Conservation (phyloP, 1,139 yeast genomes). For the Debaryomycetaceae sp. region DNA sequence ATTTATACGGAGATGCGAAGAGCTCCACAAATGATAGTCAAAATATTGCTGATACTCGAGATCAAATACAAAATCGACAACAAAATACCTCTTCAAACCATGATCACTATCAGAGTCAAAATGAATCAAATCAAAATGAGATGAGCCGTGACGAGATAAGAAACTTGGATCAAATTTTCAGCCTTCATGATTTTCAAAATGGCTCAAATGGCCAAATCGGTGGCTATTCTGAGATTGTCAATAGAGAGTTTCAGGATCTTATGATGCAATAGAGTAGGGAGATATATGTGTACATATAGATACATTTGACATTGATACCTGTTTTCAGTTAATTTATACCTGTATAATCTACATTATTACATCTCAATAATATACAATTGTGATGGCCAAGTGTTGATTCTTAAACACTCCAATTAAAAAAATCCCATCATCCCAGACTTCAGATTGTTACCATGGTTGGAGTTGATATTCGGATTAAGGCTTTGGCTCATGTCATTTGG, state of each 20-base stretch:
- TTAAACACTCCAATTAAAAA: constrained; percentile 8
- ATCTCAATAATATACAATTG: not conserved
- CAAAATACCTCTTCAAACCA: not conserved
- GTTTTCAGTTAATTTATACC: not conserved
- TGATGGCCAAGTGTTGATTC: not conserved
- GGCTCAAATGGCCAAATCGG: constrained; percentile 10
- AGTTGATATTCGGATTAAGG: not conserved
- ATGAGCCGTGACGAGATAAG: not conserved
- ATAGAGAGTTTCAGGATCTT: constrained; percentile 38
- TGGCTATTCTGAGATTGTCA: constrained; percentile 38
- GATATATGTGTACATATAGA: not conserved
- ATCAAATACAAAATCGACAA: too few species aligned
- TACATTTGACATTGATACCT: not conserved
- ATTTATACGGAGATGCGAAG: not conserved
- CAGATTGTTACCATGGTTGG: constrained; percentile 9
- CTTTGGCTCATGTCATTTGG: not conserved
- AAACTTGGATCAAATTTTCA: not conserved
- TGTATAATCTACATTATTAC: not conserved
- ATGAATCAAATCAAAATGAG: not conserved
- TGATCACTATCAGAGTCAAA: not conserved
- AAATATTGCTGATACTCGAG: not conserved
- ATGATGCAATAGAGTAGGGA: constrained; percentile 15
- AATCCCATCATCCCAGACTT: constrained; percentile 12
- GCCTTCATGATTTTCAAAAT: not conserved
- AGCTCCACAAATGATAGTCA: not conserved